Evolutionary conservation across 352 stramenopile genomes (phyloP), one percentile per base, ranked within the genome.

Genomic region (Aphanomyces euteiches): DNA sequence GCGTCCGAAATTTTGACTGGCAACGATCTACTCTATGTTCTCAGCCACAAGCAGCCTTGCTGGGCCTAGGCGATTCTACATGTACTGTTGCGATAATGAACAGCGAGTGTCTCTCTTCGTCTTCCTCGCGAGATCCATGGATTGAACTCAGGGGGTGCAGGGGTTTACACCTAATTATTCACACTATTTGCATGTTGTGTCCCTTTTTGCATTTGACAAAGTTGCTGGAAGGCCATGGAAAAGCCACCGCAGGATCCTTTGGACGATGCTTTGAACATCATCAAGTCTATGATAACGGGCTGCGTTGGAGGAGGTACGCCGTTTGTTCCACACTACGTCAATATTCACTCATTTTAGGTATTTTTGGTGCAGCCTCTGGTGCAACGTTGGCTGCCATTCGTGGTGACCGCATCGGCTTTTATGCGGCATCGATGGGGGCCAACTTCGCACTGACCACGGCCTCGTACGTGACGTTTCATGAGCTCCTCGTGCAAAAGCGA

Each of bases 401-500:
- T 48, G 89, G 90, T 45, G 82, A 95, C 47, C 92, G 80, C 61
- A 77, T 90, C 59, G 80, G 78, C 67, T 95, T 95, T 61, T 95
- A 92, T 71, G 74, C 87, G 17, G 82, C 87, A 10, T 91, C 85
- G 28, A 91, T 95, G 81, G 85, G 84, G 6, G 83, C 85, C 72
- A 95, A 93, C 73, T 93, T 95, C 54, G 92, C 92, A 69, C 67
- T 95, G 48, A 63, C 92, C 5, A 88, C 83, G 3, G 85, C 85
- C n/a, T 92, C 87, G n/a, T 95, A 90, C 72, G 91, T 93, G 90
- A 86, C 87, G 34, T 79, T 93, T 50, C 84, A 93, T 56, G 85
- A 95, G 48, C 76, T 93, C 47, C 83, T 95, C 66, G 75, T 79
- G 0, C 81, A 92, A 67, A 91, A 93, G 72, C 77, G 60, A 0